These are phyloP conservation scores for Diospyros kaki DNA, from an alignment of 148 eudicot species.

Conservation along the genomic window DNA sequence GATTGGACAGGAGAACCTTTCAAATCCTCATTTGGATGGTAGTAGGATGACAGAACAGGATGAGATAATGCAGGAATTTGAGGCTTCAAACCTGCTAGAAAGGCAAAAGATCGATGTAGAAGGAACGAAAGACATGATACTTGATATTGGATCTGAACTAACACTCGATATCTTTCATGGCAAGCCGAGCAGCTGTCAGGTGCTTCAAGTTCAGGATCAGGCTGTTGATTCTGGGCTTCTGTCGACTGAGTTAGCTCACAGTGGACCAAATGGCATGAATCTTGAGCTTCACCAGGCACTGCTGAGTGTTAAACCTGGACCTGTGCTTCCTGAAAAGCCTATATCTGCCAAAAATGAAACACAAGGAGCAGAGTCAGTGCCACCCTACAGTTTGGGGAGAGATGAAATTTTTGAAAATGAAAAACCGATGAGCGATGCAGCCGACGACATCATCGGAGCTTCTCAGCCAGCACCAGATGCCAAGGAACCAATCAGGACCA, in stretches of 20 bases:
- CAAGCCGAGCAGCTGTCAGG: not conserved
- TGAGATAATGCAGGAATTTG: conserved; percentile 15
- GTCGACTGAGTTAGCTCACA: not conserved
- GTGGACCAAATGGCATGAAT: not conserved
- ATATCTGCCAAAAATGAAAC: not conserved
- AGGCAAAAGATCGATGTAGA: not conserved
- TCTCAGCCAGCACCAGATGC: not conserved
- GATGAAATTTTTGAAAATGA: conserved; percentile 4
- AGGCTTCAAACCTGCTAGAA: conserved; percentile 1
- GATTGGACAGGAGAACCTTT: conserved; percentile 1
- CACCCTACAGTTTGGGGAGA: not conserved
- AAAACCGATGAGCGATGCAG: not conserved
- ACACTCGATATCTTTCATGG: not conserved
- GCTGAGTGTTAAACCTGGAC: not conserved
- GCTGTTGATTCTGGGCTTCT: conserved; percentile 3
- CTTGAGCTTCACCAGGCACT: not conserved
- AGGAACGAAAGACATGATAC: not conserved
- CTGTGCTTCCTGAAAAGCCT: conserved; percentile 9
- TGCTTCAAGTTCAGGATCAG: conserved; percentile 4
- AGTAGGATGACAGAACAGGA: conserved; percentile 12
- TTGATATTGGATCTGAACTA: not conserved
- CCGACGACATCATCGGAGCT: not conserved
- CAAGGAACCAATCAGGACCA: not conserved
- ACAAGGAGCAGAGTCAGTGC: not conserved
- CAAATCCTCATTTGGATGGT: conserved; percentile 2